Base-by-base conservation (phyloP, 768 basidiomycete species). In the Cytidiella melzeri region DNA sequence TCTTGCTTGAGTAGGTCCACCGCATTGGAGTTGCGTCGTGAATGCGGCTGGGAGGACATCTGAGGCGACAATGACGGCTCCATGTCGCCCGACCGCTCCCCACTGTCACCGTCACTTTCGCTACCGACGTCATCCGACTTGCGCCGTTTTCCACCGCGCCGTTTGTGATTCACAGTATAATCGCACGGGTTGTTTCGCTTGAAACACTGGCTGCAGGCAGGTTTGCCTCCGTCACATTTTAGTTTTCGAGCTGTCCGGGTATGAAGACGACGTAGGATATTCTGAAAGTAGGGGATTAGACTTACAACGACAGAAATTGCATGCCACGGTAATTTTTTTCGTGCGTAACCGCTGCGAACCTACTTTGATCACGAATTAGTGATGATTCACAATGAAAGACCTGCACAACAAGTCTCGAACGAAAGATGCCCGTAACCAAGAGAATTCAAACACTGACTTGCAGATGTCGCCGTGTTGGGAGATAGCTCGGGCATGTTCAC, bases 301-400 rank as follows among this genome's bases (percentile, higher is more conserved):
- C 87, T 69, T 65, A 90, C 89, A 90, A 54, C 89, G 84, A 70
- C 89, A 92, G 65, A 92, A 92, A 66, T 92, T 90, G 71, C 89
- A 92, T 34, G 89, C 89, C 40, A 91, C 87, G 19, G 84, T 88
- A 47, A 91, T 91, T 68, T 92, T 90, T 73, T 89, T 90, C 47
- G 83, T 79, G 50, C 86, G 76, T 56, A 79, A 79, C 56, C 84
- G 83, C 54, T 73, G 73, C 27, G 80, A 77, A 63, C 74, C 81
- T 81, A 57, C 47, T 51, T 30, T 34, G 49, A 36, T n/a, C 4
- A 52, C 45, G 6, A 21, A 12, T 42, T n/a, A 42, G 51, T n/a
- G 52, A n/a, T n/a, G n/a, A n/a, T n/a, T n/a, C 53, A 50, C 28
- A 53, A 47, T 51, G 59, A 27, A 56, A 51, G 55, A 45, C 30